Evolutionary conservation across 2,329 filamentous ascomycete species (phyloP), one percentile per base, ranked within the genome.

Genomic region (Dothideomycetes sp.): DNA sequence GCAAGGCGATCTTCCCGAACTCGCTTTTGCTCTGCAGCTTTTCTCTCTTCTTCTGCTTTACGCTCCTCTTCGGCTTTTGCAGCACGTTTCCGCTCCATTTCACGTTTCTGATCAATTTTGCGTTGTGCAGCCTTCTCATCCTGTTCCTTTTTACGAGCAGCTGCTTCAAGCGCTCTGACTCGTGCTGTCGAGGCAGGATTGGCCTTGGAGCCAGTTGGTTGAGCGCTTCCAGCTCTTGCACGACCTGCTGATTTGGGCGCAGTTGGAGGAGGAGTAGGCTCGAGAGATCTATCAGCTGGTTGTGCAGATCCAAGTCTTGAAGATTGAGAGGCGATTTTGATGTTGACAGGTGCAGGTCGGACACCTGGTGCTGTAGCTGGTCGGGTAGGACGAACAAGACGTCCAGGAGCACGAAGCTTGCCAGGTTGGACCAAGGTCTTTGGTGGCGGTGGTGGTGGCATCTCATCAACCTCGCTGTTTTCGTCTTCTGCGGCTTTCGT

Each of bases 101-200:
- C 84, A 12, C 79, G 74, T 61, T 93, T 94, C 29, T 81, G 79
- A 15, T 93, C 84, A 7, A 80, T 79, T 53, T 85, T 89, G 36
- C 80, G 77, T 52, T 87, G 79, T 11, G 77, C 76, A 47, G 87
- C 84, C 35, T 79, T 77, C 55, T 93, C 85, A 51, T 94, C 87
- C 56, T 76, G 81, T 57, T 94, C 86, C 55, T 82, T 89, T 60
- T 87, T 88, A 53, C 79, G 81, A 30, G 84, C 82, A 2, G 81
- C 84, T 35, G 82, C 69, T 39, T 88, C 77, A 16, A 88, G 65
- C 2, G 83, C 81, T 55, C 51, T 52, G 11, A 60, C 50, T 7
- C 56, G 51, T 15, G 53, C 48, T 34, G 53, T 58, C 8, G 42
- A 43, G 14, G 33, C 29, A 15, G 45, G 35, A 12, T 22, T 32